Base-by-base conservation (phyloP, 345 rosid genomes). In the Eucalyptus coolabah region DNA sequence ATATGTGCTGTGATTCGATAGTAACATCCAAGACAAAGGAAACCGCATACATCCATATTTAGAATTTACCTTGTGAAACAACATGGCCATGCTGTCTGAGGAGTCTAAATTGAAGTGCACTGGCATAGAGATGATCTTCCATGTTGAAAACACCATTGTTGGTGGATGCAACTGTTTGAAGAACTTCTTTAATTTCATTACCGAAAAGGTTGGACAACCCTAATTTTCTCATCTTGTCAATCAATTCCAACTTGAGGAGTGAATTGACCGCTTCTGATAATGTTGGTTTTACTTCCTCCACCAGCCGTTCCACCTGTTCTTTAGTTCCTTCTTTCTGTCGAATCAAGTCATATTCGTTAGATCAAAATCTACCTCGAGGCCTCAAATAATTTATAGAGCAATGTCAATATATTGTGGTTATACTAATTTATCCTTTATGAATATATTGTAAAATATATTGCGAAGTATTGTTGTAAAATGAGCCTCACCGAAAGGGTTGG, bases 31-130 rank as follows among this genome's bases (percentile, higher is more conserved):
- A n/a, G 3, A 65, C 40, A 2, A n/a, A 72, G 12, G 45, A 72
- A 37, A 3, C 37, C 45, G 19, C 45, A 37, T 26, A n/a, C 37
- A 14, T 65, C 37, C 77, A 65, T 65, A 65, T n/a, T 72, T 18
- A 19, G 26, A 37, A 9, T 23, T 50, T 77, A 91, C 96, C 93
- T 92, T 91, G 92, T 77, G 96, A 92, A 89, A 92, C 91, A 81
- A 91, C 86, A 87, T 92, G 91, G 51, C 93, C 93, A 37, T 95
- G 91, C 63, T 89, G 92, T 90, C 96, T 90, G 51, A 95, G 91
- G 50, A 94, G 92, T 90, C 88, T 94, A 89, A 95, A 95, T 87
- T 90, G 80, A 87, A 94, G 89, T 0, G 96, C 92, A 45, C 82
- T 90, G 19, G 86, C 30, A 59, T 93, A 91, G 40, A 93, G 93